Conservation (phyloP, 805 yeast species). For the Candida tibetensis region DNA sequence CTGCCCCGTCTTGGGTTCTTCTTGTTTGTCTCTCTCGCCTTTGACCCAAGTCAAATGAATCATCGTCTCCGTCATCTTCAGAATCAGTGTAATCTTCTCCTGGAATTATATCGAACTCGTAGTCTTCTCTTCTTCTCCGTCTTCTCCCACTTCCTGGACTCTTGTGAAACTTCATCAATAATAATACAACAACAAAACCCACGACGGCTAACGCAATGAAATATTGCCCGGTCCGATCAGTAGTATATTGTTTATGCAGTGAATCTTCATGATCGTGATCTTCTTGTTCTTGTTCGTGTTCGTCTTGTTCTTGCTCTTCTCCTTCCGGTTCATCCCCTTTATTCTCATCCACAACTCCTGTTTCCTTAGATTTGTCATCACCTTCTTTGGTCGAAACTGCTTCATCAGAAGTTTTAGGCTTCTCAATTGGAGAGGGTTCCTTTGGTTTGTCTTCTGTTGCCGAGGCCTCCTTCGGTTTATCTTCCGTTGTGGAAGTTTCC, state of each 20-base stretch:
- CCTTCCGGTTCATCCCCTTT: not conserved
- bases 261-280: constrained; percentile 33
- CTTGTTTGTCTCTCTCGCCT: constrained; percentile 5
- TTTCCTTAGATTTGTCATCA: constrained; percentile 1
- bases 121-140: constrained; percentile 65
- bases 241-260: constrained; percentile 30
- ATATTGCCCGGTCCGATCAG: constrained; percentile 56
- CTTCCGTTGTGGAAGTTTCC: constrained; percentile 1
- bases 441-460: not conserved
- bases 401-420: constrained; percentile 1
- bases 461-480: not conserved
- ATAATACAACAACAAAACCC: constrained; percentile 52
- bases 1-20: constrained; percentile 7
- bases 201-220: constrained; percentile 56
- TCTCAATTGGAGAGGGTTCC: not conserved
- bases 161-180: constrained; percentile 44
- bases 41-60: constrained; percentile 35
- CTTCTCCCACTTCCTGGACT: constrained; percentile 39
- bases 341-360: not conserved
- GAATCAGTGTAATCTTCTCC: constrained; percentile 54
- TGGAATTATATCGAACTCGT: constrained; percentile 74
- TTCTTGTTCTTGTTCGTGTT: constrained; percentile 5
- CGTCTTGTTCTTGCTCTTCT: constrained; percentile 3
- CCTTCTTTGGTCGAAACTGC: constrained; percentile 2
- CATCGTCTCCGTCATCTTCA: constrained; percentile 31